A percentile compares a stretch with the other conserved stretches of the same genome.
These are phyloP conservation scores for Umbelopsis ramanniana DNA, from an alignment of 192 early-diverging fungal species.

Conservation along the genomic window DNA sequence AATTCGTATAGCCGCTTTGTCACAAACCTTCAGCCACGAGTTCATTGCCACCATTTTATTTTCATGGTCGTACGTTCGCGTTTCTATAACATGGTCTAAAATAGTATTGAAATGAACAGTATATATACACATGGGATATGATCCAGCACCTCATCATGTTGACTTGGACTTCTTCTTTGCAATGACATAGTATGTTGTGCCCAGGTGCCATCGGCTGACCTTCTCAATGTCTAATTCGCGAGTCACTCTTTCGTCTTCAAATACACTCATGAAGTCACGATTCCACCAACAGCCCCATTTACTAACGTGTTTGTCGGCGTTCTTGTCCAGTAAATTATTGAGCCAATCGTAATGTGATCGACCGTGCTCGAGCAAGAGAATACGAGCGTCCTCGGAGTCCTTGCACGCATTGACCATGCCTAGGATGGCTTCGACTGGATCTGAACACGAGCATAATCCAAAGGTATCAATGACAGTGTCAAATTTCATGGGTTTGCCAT, in stretches of 20 bases:
- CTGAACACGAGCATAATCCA: constrained; percentile 62
- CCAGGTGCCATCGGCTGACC: constrained; percentile 62
- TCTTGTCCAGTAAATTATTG: constrained; percentile 62
- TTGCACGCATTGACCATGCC: constrained; percentile 49
- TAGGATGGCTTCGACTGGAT: constrained; percentile 58
- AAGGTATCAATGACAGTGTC: constrained; percentile 74
- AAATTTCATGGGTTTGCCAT: constrained; percentile 33
- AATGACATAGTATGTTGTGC: constrained; percentile 67
- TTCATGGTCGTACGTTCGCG: not conserved
- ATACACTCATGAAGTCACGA: constrained; percentile 57
- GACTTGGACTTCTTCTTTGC: constrained; percentile 19
- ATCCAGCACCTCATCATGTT: not conserved
- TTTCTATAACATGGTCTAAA: not conserved
- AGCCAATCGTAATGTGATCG: constrained; percentile 55
- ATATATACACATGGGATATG: too few relatives aligned
- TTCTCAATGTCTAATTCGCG: constrained; percentile 56
- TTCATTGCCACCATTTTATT: not conserved
- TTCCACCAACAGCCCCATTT: constrained; percentile 79
- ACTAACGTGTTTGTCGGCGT: constrained; percentile 58
- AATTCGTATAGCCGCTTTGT: constrained; percentile 5
- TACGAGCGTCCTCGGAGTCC: constrained; percentile 42
- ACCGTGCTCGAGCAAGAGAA: constrained; percentile 72
- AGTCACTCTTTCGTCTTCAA: constrained; percentile 46
- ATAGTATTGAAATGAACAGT: not conserved
- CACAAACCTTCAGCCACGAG: not conserved